Conservation (phyloP, 176 grass and related monocot species). For the Oryza longistaminata region DNA sequence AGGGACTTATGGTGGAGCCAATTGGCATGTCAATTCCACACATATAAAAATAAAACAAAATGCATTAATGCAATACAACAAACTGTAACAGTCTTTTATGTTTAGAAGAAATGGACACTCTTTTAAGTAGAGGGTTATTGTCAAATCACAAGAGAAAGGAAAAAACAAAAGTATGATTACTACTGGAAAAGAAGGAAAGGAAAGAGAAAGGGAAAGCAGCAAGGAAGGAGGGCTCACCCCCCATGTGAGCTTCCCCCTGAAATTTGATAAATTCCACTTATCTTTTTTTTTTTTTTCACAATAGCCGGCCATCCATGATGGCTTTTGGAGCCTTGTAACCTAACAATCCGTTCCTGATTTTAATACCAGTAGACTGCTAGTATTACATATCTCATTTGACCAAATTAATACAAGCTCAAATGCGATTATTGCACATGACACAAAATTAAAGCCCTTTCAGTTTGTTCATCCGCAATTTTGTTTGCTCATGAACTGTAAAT, state of each 20-base stretch:
- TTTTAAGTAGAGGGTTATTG: conserved; percentile 21
- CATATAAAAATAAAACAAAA: not conserved
- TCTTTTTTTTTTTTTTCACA: conserved; percentile 1
- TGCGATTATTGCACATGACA: not conserved
- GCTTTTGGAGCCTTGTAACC: conserved; percentile 19
- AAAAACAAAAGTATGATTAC: conserved; percentile 33
- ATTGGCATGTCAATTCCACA: conserved; percentile 25
- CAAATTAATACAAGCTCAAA: not conserved
- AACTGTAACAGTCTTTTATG: not conserved
- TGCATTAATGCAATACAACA: not conserved
- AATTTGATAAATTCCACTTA: conserved; percentile 18
- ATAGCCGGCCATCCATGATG: conserved; percentile 16
- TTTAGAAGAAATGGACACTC: not conserved
- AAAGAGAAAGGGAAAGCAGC: not conserved
- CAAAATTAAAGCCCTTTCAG: not conserved
- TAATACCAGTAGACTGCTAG: too few species aligned
- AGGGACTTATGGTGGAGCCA: conserved; percentile 4
- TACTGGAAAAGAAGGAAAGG: conserved; percentile 7
- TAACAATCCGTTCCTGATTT: not conserved
- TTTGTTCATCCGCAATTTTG: not conserved
- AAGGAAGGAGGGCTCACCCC: conserved; percentile 2
- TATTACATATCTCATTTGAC: not conserved
- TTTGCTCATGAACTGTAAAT: not conserved
- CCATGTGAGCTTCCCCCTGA: conserved; percentile 30
- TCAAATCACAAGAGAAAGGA: conserved; percentile 35